Evolutionary conservation across 352 stramenopile genomes (phyloP), one percentile per base, ranked within the genome.

Genomic region (Lagenidium giganteum): DNA sequence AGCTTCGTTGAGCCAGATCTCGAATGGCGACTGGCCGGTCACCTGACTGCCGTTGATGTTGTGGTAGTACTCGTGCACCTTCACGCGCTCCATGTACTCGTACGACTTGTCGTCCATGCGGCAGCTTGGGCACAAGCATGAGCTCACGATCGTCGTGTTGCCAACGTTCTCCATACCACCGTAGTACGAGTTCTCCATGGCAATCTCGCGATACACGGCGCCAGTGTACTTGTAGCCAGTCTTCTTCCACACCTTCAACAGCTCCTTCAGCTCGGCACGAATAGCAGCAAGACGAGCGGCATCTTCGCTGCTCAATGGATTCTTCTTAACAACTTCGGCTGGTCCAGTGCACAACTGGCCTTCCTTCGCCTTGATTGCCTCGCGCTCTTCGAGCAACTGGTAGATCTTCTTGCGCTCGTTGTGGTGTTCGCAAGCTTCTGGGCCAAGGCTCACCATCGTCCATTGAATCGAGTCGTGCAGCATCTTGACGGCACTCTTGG

Each of bases 161-260:
- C 76, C 76, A 11, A 88, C 76, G 50, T 88, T 88, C 44, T 88
- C 76, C 76, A 88, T 88, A 18, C 76, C 76, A 2, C 76, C 76
- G 43, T 88, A 88, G 61, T 88, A 84, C 44, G 73, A 86, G 55
- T 88, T 88, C 57, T 88, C 76, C 76, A 88, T 88, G 4, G 69
- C 76, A 41, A 88, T 88, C 54, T 88, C 76, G 29, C 76, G 76
- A 57, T 88, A 88, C 38, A 88, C 71, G 12, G 72, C 69, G 14
- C 76, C 76, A 37, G 76, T 86, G 64, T 88, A 88, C 65, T 88
- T 88, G 64, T 88, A 88, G 6, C 76, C 76, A 13, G 76, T 88
- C 61, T 88, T 88, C 42, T 70, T 79, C 76, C 76, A 88, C 53
- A 48, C 58, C 51, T 74, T 74, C 26, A 88, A 51, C 37, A 86